Percentiles rank a stretch among this genome's conserved stretches.
These are phyloP conservation scores for Mycena crocata DNA, from an alignment of 768 basidiomycete genomes.

Conservation along the genomic window DNA sequence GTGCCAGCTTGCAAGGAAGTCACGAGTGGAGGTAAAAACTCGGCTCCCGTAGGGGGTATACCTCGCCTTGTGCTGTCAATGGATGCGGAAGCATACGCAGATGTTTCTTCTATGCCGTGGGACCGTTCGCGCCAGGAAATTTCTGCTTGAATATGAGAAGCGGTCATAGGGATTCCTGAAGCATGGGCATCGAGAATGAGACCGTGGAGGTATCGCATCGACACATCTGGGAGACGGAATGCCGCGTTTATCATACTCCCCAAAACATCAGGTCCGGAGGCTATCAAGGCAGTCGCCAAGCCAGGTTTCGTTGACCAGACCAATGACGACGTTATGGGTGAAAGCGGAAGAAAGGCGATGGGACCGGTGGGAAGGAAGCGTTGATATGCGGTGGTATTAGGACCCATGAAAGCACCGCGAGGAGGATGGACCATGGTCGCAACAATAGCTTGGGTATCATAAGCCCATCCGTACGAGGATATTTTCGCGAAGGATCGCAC, in stretches of 20 bases:
- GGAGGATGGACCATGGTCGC: slow-evolving; percentile 85
- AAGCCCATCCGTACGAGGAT: slow-evolving; percentile 90
- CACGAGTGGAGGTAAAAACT: slow-evolving; percentile 81
- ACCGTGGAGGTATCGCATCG: slow-evolving; percentile 73
- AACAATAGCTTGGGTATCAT: slow-evolving; percentile 90
- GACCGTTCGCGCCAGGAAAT: slow-evolving; percentile 80
- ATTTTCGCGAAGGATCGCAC: slow-evolving; percentile 90
- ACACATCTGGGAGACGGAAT: slow-evolving; percentile 84
- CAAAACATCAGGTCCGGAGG: slow-evolving; percentile 72
- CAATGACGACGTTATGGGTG: slow-evolving; percentile 81
- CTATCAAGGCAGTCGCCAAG: slow-evolving; percentile 78
- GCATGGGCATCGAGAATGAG: slow-evolving; percentile 67
- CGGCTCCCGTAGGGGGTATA: slow-evolving; percentile 71
- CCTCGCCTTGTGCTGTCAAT: slow-evolving; percentile 48
- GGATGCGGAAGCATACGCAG: slow-evolving; percentile 68
- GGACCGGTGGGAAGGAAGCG: slow-evolving; percentile 96
- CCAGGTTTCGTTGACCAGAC: slow-evolving; percentile 93
- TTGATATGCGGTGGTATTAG: slow-evolving; percentile 90
- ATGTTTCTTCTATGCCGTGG: slow-evolving; percentile 72
- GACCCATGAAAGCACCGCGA: slow-evolving; percentile 67
- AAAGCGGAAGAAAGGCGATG: slow-evolving; percentile 93
- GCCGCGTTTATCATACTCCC: slow-evolving; percentile 88
- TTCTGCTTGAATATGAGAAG: slow-evolving; percentile 66
- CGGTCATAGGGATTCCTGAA: slow-evolving; percentile 58
- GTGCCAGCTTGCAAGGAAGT: slow-evolving; percentile 75